A percentile compares a stretch with the other conserved stretches of the same genome.
phyloP scores from a whole-genome alignment of 129 eudicot genomes.

The Tagetes patula region DNA sequence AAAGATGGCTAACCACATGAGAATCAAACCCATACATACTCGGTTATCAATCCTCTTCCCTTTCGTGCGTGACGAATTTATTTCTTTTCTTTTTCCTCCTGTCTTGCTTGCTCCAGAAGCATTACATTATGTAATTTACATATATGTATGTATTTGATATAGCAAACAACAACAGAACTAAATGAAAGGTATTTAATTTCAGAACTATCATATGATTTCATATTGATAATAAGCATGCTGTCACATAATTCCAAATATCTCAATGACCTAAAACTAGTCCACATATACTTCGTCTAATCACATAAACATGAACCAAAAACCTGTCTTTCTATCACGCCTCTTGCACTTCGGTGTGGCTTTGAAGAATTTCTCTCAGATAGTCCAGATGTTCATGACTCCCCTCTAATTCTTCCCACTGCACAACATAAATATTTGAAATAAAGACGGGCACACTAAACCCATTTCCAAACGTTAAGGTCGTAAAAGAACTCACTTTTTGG shows the following conservation, averaged over 20 bases:
- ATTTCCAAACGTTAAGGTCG: neutral
- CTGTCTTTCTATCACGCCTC: conserved; percentile 3
- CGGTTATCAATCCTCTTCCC: too few species aligned
- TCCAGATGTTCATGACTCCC: conserved; percentile 86
- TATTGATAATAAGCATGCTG: neutral
- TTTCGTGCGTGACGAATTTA: too few species aligned
- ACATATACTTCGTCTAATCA: neutral
- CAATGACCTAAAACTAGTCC: neutral
- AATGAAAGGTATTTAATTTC: neutral
- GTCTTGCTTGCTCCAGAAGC: too few species aligned
- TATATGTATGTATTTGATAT: too few species aligned
- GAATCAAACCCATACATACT: too few species aligned
- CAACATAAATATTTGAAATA: neutral
- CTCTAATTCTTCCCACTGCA: conserved; percentile 91
- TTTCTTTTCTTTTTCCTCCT: too few species aligned
- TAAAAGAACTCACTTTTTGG: conserved; percentile 61
- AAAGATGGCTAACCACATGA: too few species aligned
- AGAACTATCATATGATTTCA: neutral
- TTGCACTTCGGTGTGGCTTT: conserved; percentile 38
- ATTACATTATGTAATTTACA: too few species aligned
- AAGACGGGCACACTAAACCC: neutral
- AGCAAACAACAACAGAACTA: too few species aligned
- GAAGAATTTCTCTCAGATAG: conserved; percentile 64
- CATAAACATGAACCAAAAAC: neutral
- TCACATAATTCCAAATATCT: neutral